A percentile compares a stretch with the other conserved stretches of the same genome.
These are phyloP conservation scores for Penicillium sp. DNA, from an alignment of 2,329 filamentous ascomycete species.

Conservation along the genomic window DNA sequence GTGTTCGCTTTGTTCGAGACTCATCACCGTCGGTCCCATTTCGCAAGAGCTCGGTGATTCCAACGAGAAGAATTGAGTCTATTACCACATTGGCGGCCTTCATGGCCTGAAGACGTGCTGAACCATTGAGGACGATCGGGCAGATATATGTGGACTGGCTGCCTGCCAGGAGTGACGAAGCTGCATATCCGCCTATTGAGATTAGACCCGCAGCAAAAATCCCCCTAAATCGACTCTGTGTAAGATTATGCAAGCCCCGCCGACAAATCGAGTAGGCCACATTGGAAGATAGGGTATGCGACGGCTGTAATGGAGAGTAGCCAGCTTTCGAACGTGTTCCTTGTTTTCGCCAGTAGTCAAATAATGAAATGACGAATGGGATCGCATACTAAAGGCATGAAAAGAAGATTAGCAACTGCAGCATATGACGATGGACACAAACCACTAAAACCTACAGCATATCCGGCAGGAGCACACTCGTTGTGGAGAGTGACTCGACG, in stretches of 20 bases:
- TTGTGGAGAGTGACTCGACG: constrained; percentile 49
- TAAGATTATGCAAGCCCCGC: constrained; percentile 38
- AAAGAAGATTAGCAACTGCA: constrained; percentile 22
- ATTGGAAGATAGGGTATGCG: constrained; percentile 26
- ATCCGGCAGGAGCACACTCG: constrained; percentile 51
- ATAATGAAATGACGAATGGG: constrained; percentile 50
- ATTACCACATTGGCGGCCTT: constrained; percentile 47
- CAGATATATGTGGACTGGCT: constrained; percentile 58
- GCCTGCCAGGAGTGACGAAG: constrained; percentile 42
- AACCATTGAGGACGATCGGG: constrained; percentile 45
- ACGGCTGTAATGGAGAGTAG: constrained; percentile 29
- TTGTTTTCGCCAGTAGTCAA: constrained; percentile 48
- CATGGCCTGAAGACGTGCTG: constrained; percentile 43
- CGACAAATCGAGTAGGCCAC: constrained; percentile 38
- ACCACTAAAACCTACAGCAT: constrained; percentile 37
- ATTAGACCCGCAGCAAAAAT: constrained; percentile 48
- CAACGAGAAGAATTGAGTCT: constrained; percentile 51
- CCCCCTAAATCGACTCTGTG: constrained; percentile 45
- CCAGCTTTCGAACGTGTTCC: constrained; percentile 31
- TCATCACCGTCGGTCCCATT: constrained; percentile 30
- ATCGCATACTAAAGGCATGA: constrained; percentile 41
- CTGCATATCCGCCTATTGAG: constrained; percentile 46
- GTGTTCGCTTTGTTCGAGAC: constrained; percentile 32
- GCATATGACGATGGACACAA: not conserved
- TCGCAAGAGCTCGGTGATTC: constrained; percentile 38